Base-by-base conservation (phyloP, 2,329 filamentous ascomycete species). In the Pseudogymnoascus sp. region DNA sequence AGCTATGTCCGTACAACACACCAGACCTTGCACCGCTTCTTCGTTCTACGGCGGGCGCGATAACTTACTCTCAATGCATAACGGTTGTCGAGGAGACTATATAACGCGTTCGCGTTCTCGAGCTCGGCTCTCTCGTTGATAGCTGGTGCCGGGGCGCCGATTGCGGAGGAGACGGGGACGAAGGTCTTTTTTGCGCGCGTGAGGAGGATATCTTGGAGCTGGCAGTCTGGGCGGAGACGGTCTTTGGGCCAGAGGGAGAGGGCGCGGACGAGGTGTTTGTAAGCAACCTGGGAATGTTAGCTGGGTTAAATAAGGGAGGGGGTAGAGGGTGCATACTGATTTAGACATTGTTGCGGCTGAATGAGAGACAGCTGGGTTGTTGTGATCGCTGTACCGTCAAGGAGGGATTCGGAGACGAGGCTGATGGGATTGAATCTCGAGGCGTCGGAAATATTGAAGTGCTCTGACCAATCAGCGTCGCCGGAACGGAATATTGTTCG, bases 181-280 rank as follows among this genome's bases (percentile, higher is more conserved):
- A 73, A 74, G 36, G 66, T 65, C 42, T 59, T 66, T 63, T 79
- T 76, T 60, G 83, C 72, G 29, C 80, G 77, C 63, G 77, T 75
- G 21, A 73, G 72, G 60, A 88, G 75, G 36, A 83, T 78, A 67
- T 84, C 79, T 69, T 83, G 83, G 68, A 89, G 80, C 72, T 87
- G 84, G 71, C 82, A 79, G 64, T 86, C 80, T 6, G 86, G 86
- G 0, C 86, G 84, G 51, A 89, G 78, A 64, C 78, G 77, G 70
- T 88, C 86, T 69, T 82, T 81, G 54, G 86, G 86, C 86, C 86
- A 89, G 67, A 79, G 79, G 64, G 80, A 76, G 63, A 85, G 76
- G 29, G 79, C 78, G 62, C 79, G 78, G 51, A 80, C 75, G 74
- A 82, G 77, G 68, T 80, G 79, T 68, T 75, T 76, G 66, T 77